These are phyloP conservation scores for Sabuloglossum arenarium DNA, from an alignment of 495 filamentous ascomycete genomes.

Conservation along the genomic window DNA sequence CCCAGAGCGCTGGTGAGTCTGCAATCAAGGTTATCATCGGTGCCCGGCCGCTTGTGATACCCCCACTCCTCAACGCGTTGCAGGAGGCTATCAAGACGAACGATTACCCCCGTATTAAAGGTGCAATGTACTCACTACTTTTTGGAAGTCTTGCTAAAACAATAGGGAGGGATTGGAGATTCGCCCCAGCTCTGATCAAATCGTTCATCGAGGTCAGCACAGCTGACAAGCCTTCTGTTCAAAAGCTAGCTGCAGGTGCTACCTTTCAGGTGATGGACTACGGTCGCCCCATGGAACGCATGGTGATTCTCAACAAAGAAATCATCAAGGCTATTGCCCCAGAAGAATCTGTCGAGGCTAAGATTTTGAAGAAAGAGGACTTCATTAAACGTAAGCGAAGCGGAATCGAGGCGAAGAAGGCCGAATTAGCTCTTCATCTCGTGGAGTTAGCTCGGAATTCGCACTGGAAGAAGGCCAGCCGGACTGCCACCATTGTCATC, in stretches of 20 bases:
- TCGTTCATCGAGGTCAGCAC: slow-evolving; percentile 76
- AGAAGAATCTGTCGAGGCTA: slow-evolving; percentile 35
- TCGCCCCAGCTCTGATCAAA: slow-evolving; percentile 64
- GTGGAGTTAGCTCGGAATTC: slow-evolving; percentile 53
- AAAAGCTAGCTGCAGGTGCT: slow-evolving; percentile 64
- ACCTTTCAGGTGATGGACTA: slow-evolving; percentile 82
- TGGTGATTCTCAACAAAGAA: slow-evolving; percentile 65
- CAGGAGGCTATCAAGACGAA: slow-evolving; percentile 62
- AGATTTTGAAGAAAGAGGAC: slow-evolving; percentile 43
- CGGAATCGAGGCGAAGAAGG: slow-evolving; percentile 64
- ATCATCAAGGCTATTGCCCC: slow-evolving; percentile 56
- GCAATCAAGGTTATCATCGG: slow-evolving; percentile 85
- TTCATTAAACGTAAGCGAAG: slow-evolving; percentile 52
- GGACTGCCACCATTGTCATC: slow-evolving; percentile 72
- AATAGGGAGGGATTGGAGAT: slow-evolving; percentile 76
- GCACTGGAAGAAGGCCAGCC: slow-evolving; percentile 89
- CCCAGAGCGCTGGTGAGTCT: slow-evolving; percentile 79
- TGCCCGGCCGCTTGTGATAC: slow-evolving; percentile 68
- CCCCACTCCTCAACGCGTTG: slow-evolving; percentile 57
- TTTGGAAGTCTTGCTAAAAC: slow-evolving; percentile 82
- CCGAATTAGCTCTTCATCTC: slow-evolving; percentile 57
- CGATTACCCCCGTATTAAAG: slow-evolving; percentile 82
- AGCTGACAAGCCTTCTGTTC: slow-evolving; percentile 83
- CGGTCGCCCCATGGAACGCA: slow-evolving; percentile 60
- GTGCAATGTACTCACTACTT: slow-evolving; percentile 71